These are phyloP conservation scores for Phialophora chinensis DNA, from an alignment of 2,329 filamentous ascomycete species.

Conservation along the genomic window DNA sequence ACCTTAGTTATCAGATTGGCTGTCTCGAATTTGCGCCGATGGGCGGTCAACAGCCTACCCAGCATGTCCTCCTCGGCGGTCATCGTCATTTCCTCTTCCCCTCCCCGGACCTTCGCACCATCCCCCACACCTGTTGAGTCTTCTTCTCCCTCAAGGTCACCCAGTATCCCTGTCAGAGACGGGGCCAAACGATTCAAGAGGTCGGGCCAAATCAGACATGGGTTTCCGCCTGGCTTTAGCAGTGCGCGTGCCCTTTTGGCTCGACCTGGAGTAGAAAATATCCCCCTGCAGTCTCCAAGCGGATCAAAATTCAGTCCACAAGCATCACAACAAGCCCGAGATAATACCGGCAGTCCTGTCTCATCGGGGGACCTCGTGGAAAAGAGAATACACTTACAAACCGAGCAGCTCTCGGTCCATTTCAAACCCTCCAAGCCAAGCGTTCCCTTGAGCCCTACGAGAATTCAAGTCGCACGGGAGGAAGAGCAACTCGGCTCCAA, in stretches of 20 bases:
- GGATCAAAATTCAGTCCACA: constrained; percentile 25
- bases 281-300: constrained; percentile 24
- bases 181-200: constrained; percentile 28
- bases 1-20: constrained; percentile 26
- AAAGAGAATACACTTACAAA: background rate
- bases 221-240: constrained; percentile 28
- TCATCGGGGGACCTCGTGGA: background rate
- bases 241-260: constrained; percentile 24
- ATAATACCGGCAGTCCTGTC: background rate
- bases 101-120: constrained; percentile 43
- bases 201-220: constrained; percentile 29
- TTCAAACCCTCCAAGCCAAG: constrained; percentile 4
- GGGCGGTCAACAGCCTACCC: constrained; percentile 31
- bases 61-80: constrained; percentile 43
- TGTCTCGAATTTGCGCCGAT: constrained; percentile 27
- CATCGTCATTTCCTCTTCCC: constrained; percentile 51
- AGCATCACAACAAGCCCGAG: constrained; percentile 9
- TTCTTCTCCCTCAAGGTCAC: constrained; percentile 42
- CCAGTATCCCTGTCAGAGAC: constrained; percentile 40
- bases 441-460: background rate
- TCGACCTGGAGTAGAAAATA: constrained; percentile 31
- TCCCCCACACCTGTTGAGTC: constrained; percentile 43
- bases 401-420: constrained; percentile 11
- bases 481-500: background rate
- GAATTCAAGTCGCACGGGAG: background rate